phyloP scores from a whole-genome alignment of 2,329 filamentous ascomycete genomes.

The Sporothrix pseudoabietina region DNA sequence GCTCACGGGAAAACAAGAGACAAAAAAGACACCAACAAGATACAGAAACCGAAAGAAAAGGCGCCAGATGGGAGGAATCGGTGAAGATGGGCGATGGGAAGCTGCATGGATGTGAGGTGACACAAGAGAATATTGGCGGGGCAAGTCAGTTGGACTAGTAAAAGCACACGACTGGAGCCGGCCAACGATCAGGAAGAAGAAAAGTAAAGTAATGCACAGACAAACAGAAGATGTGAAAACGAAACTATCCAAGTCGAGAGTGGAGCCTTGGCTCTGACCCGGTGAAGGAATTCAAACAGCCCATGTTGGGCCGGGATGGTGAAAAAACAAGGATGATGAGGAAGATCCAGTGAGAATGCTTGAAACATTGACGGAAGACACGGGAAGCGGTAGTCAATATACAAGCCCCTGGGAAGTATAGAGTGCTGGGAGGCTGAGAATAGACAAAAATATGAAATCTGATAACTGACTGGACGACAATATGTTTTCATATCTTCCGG shows the following conservation, averaged over 20 bases:
- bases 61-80: slow-evolving; percentile 6
- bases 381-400: neutral
- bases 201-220: neutral
- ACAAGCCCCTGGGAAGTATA: neutral
- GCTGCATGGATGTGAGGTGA: neutral
- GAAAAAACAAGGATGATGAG: neutral
- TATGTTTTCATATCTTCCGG: neutral
- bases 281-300: neutral
- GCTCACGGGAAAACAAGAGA: neutral
- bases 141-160: neutral
- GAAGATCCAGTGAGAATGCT: neutral
- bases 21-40: neutral
- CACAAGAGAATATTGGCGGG: neutral
- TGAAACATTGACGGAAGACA: neutral
- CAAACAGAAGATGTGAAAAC: neutral
- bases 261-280: neutral
- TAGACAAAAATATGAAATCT: neutral
- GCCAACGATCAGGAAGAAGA: neutral
- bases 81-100: neutral
- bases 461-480: neutral
- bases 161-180: no score
- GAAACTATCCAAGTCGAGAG: neutral
- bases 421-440: neutral
- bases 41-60: neutral
- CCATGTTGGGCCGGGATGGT: neutral